A percentile compares a stretch with the other conserved stretches of the same genome.
These are phyloP conservation scores for Lavandula angustifolia DNA, from an alignment of 257 asterid species.

Conservation along the genomic window DNA sequence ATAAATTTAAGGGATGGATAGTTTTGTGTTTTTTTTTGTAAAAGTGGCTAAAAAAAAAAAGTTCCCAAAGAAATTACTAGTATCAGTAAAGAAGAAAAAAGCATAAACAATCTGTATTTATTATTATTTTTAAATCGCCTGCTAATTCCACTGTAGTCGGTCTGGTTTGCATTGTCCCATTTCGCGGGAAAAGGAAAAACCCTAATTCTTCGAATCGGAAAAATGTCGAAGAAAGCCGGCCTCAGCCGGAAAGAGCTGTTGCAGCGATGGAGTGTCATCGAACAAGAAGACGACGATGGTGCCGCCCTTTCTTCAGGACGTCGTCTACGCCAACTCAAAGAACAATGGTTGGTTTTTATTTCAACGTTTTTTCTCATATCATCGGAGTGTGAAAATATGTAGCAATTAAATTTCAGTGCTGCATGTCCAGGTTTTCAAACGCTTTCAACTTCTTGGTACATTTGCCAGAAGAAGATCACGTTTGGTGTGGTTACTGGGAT, in stretches of 20 bases:
- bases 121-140: no score
- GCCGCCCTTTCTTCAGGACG: conserved; percentile 50
- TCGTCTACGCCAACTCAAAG: conserved; percentile 78
- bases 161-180: conserved; percentile 21
- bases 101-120: no score
- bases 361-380: background rate
- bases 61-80: no score
- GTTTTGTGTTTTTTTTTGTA: no score
- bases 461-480: conserved; percentile 67
- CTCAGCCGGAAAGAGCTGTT: conserved; percentile 58
- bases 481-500: conserved; percentile 90
- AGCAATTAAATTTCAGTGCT: background rate
- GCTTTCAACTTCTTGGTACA: conserved; percentile 73
- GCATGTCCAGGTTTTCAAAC: conserved; percentile 77
- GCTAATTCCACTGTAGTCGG: no score
- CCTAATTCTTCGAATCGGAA: conserved; percentile 39
- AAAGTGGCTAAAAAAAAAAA: no score
- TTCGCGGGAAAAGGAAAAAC: conserved; percentile 40
- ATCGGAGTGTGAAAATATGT: conserved; percentile 11
- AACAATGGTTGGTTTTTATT: conserved; percentile 57
- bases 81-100: no score
- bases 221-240: conserved; percentile 52
- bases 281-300: conserved; percentile 68
- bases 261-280: conserved; percentile 86
- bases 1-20: no score